Conservation (phyloP, 306 rosid species). For the Oemleria cerasiformis region DNA sequence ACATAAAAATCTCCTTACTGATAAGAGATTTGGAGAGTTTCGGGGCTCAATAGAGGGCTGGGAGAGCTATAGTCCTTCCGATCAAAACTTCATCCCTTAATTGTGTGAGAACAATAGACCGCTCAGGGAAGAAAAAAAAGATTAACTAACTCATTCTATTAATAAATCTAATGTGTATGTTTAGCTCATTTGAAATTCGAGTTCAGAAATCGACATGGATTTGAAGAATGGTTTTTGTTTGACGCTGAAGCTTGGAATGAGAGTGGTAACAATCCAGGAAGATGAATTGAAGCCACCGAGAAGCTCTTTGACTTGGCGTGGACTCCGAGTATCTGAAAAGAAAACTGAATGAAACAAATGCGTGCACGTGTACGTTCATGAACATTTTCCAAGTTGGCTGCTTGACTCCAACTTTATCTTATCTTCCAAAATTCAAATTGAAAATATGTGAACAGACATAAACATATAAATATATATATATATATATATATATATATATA, state of each 20-base stretch:
- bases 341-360: background rate
- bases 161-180: too few relatives aligned
- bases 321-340: background rate
- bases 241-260: background rate
- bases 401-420: background rate
- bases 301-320: background rate
- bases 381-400: constrained; percentile 18
- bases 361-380: background rate
- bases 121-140: too few relatives aligned
- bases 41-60: too few relatives aligned
- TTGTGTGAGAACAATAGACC: too few relatives aligned
- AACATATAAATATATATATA: background rate
- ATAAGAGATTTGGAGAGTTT: too few relatives aligned
- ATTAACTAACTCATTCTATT: too few relatives aligned
- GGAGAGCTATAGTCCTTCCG: too few relatives aligned
- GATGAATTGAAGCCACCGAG: constrained; percentile 4
- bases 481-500: background rate
- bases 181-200: too few relatives aligned
- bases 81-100: too few relatives aligned
- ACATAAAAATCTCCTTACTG: too few relatives aligned
- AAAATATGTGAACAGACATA: background rate
- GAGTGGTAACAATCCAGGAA: background rate
- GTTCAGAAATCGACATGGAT: too few relatives aligned
- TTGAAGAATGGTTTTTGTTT: background rate
- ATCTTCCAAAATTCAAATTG: background rate